Evolutionary conservation across 176 grass and related monocot species (phyloP).

Genomic region (Dactylis glomerata): DNA sequence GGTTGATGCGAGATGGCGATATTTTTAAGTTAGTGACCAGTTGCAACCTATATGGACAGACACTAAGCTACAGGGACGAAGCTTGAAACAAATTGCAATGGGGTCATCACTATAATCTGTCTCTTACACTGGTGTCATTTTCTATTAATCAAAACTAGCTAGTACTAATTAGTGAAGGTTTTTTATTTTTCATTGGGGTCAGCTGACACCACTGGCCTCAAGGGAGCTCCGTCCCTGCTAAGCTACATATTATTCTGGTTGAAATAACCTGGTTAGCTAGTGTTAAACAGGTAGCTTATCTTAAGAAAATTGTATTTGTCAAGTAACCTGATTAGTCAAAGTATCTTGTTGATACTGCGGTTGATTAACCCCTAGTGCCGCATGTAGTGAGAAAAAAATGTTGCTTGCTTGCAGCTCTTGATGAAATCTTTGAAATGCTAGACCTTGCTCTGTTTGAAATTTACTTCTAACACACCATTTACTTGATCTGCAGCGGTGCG

Average conservation of each 20-base stretch:
- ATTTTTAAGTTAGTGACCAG: neutral
- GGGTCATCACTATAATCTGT: no score
- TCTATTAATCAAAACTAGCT: no score
- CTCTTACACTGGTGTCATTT: no score
- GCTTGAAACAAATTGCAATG: no score
- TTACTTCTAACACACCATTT: conserved; percentile 1
- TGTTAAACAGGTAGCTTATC: neutral
- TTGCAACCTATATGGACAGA: neutral
- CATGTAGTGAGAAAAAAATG: neutral
- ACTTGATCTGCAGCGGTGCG: conserved; percentile 65
- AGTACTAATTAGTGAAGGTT: no score
- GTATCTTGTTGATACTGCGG: neutral
- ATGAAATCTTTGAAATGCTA: neutral
- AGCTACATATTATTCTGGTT: neutral
- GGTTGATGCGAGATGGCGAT: neutral
- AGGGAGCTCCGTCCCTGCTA: no score
- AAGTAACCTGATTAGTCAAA: neutral
- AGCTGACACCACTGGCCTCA: no score
- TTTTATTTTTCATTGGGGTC: no score
- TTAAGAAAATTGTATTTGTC: neutral
- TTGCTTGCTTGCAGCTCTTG: neutral
- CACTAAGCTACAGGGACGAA: neutral
- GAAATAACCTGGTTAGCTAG: neutral
- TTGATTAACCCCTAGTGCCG: conserved; percentile 3
- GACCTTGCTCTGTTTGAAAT: conserved; percentile 4